Evolutionary conservation across 257 asterid genomes (phyloP), one percentile per base, ranked within the genome.

Genomic region (Salvia rosmarinus): DNA sequence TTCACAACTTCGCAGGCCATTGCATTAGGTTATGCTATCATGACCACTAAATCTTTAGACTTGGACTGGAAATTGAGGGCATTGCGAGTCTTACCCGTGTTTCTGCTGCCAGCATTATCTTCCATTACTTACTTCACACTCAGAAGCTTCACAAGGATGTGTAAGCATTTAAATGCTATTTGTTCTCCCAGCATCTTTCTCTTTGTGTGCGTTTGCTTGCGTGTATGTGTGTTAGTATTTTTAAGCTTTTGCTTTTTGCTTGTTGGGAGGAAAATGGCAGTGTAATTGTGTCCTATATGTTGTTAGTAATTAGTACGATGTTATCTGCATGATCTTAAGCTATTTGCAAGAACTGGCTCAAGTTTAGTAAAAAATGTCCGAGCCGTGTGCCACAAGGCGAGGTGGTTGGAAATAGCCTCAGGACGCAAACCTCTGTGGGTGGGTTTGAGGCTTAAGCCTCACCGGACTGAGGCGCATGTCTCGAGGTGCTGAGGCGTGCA

Each of bases 11-110:
- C 42, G 72, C 90, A 92, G 97, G 87, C 80, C 67, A 78, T 88
- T 75, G 96, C 98, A 43, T 85, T 92, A 68, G 83, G 81, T 72
- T 88, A 85, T 82, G 96, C 96, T 35, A 79, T 88, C 70, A 79
- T 85, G 85, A 88, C 86, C 72, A 88, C 95, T 37, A 85, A 91
- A 80, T 77, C 91, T 4, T 60, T 81, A 47, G 80, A 82, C 73
- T 77, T 90, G 85, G 75, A 87, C 77, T 92, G 92, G 96, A 86
- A 85, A 83, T 78, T 87, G 84, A 90, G 96, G 78, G 95, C 97
- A 49, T 52, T 83, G 80, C 89, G 86, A 7, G 88, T 92, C 55
- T 80, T 88, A 76, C 98, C 98, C 3, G 87, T 88, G 90, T 90
- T 92, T 80, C 78, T 90, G 70, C 78, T 90, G 42, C 98, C 97